Conservation (phyloP, 2,329 filamentous ascomycete species). For the Calonectria hawksworthii region DNA sequence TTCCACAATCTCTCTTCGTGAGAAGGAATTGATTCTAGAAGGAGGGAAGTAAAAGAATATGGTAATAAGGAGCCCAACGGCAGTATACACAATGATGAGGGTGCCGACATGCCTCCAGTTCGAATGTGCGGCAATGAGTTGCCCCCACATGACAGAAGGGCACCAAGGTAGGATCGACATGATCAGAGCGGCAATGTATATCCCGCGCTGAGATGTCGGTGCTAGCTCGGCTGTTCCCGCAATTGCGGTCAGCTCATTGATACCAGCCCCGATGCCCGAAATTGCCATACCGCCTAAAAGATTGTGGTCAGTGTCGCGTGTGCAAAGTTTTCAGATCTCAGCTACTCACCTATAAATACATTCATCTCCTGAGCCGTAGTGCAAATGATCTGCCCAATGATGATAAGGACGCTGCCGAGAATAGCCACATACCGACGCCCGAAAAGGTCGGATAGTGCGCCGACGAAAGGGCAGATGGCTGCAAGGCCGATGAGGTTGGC, state of each 20-base stretch:
- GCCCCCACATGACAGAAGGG: not conserved
- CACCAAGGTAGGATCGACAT: not conserved
- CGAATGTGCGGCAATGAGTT: not conserved
- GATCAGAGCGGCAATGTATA: not conserved
- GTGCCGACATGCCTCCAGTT: not conserved
- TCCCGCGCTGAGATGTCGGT: not conserved
- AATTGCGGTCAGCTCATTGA: not conserved
- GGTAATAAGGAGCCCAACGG: not conserved
- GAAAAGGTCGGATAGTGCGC: not conserved
- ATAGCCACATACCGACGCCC: not conserved
- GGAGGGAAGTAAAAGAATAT: not conserved
- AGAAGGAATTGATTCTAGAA: not conserved
- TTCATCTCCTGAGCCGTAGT: not conserved
- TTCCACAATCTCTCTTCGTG: not conserved
- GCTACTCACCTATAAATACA: not conserved
- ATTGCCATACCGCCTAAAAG: not conserved
- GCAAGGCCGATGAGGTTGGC: not conserved
- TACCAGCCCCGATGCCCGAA: not conserved
- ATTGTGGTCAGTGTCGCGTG: not conserved
- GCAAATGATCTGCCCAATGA: not conserved
- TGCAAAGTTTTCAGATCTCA: not conserved
- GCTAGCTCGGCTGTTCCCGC: not conserved
- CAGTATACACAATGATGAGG: not conserved
- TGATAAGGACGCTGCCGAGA: not conserved
- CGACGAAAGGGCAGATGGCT: not conserved